Evolutionary conservation across 305 asterid species (phyloP).

Genomic region (Salvia sclarea): DNA sequence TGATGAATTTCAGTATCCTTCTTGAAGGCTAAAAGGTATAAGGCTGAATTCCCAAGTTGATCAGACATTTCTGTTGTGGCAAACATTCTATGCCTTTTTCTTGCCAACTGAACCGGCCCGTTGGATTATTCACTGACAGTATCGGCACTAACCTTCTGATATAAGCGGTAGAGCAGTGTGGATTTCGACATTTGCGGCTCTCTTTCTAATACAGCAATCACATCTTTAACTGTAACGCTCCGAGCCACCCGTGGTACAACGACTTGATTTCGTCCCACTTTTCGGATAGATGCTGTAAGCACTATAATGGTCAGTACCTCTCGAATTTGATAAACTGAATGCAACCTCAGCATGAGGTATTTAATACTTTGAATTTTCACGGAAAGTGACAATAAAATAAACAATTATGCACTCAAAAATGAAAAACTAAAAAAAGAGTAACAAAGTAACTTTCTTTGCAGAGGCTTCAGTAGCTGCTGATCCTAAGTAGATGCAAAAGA

Average conservation of each 20-base stretch:
- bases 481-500: not conserved
- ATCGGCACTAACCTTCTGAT: conserved; percentile 50
- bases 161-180: conserved; percentile 58
- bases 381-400: not conserved
- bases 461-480: not conserved
- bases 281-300: conserved; percentile 49
- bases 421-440: not conserved
- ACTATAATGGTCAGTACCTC: not conserved
- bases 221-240: conserved; percentile 66
- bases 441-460: not conserved
- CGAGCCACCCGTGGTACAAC: conserved; percentile 52
- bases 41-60: not conserved
- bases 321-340: not conserved
- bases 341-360: not conserved
- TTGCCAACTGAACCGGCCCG: not conserved
- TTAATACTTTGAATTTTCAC: not conserved
- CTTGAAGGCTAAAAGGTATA: too few relatives aligned
- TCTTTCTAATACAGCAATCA: conserved; percentile 70
- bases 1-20: too few relatives aligned
- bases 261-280: conserved; percentile 66
- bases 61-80: not conserved
- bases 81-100: not conserved
- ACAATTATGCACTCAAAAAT: not conserved
- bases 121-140: conserved; percentile 38
- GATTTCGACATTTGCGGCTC: conserved; percentile 92